Evolutionary conservation across 139 green algal genomes (phyloP).

Genomic region (Protoeuglena noctilucae): DNA sequence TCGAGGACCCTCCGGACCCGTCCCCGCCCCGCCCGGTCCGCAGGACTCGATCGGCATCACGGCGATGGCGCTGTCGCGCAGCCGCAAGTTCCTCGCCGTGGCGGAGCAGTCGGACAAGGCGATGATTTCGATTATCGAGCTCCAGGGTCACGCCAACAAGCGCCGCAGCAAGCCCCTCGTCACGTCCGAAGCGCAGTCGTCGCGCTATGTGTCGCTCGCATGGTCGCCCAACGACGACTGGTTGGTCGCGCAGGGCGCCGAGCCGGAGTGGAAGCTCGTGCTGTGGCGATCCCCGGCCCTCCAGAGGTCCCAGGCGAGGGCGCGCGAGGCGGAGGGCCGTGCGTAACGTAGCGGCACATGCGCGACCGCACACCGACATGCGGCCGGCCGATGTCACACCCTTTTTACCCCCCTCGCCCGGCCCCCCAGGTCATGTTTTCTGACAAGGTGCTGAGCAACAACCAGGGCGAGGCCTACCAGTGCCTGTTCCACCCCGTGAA

Average conservation of each 20-base stretch:
- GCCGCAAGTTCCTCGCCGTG: conserved; percentile 55
- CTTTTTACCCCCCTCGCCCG: too few species aligned
- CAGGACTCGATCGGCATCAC: conserved; percentile 47
- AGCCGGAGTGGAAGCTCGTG: conserved; percentile 71
- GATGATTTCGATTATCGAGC: conserved; percentile 67
- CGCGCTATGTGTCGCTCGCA: conserved; percentile 65
- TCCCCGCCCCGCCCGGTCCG: too few species aligned
- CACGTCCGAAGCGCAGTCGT: conserved; percentile 37
- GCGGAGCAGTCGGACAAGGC: conserved; percentile 58
- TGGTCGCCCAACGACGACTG: conserved; percentile 67
- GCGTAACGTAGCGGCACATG: too few species aligned
- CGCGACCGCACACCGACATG: too few species aligned
- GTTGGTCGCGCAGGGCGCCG: conserved; percentile 51
- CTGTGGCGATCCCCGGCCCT: conserved; percentile 81
- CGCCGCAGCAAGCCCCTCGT: conserved; percentile 65
- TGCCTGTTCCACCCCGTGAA: background rate
- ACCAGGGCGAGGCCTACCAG: conserved; percentile 22
- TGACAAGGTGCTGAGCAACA: conserved; percentile 44
- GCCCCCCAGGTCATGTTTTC: too few species aligned
- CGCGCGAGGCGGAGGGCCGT: too few species aligned
- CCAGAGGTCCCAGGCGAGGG: too few species aligned
- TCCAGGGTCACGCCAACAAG: conserved; percentile 69
- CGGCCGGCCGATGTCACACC: too few species aligned
- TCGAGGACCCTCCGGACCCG: too few species aligned
- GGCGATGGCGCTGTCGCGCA: conserved; percentile 46